Base-by-base conservation (phyloP, 164 flowering plant species). In the Buxus sempervirens region DNA sequence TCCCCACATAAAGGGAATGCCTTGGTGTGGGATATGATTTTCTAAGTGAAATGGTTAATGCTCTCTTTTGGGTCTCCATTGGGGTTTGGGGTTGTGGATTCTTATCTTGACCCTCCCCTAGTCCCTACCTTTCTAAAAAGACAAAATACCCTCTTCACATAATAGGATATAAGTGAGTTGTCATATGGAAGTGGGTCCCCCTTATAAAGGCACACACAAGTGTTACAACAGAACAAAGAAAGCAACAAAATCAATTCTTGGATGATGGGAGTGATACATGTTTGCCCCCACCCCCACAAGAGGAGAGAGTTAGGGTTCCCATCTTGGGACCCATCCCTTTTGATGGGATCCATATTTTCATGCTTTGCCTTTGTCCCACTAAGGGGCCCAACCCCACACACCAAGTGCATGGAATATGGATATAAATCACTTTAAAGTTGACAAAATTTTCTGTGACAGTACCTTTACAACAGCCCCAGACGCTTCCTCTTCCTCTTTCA, bases 221-320 rank as follows among this genome's bases (percentile, higher is more conserved):
- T 73, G 64, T 27, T 9, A 45, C 5, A 58, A 79, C 28, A 77
- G 69, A 66, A 67, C 58, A 70, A 75, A 71, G 73, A 38, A 72
- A 76, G 60, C 66, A 76, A 72, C 66, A 67, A 74, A 75, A 70
- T 69, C 78, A 80, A 72, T 63, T 65, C 56, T 21, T 26, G 66
- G 70, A 75, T 65, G 78, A 65, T 64, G 70, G 49, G 63, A 57
- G 48, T 62, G 67, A 66, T 45, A 66, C 67, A 70, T 77, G 77
- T 66, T 72, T 76, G 69, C 73, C 73, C 82, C 75, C 62, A 70
- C 69, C 76, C 76, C 27, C 73, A 70, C 70, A 77, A 75, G 49
- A 73, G 75, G 78, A 75, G 66, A 64, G 72, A 70, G 69, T 63
- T 66, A 45, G 70, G 75, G 76, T 72, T 72, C 70, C 69, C 70